Base-by-base conservation (phyloP, 805 yeast species). In the Myxozyma neglecta region DNA sequence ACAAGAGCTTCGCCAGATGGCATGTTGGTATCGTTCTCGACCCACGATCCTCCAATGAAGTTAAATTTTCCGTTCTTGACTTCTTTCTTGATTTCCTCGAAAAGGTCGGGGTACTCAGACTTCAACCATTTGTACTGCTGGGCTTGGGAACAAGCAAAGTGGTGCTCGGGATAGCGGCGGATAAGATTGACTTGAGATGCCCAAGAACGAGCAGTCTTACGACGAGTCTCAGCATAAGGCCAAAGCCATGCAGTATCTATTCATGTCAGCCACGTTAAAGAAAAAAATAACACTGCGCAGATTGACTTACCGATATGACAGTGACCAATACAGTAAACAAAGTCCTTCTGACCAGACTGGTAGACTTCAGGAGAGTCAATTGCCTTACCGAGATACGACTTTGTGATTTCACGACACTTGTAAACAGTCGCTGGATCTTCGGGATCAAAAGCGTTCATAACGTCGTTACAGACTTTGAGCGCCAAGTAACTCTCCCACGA, bases 21-120 rank as follows among this genome's bases (percentile, higher is more conserved):
- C 76, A 93, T 80, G 75, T 93, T 93, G 10, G 98, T 93, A 73
- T 93, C 99, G 73, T 90, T 87, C 75, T 93, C 99, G 47, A 94
- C 98, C 98, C 98, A 93, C 0, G 97, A 85, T 6, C 99, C 99
- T 56, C 99, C 99, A 63, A 94, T 83, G 10, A 97, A 96, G 53
- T 92, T 80, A 70, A 93, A 93, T 67, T 88, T 87, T 56, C 89
- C 88, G 20, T 83, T 83, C 52, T 82, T 78, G 57, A 87, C 86
- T 35, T 84, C 82, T 39, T 74, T 65, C 67, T 88, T 81, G 43
- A 89, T 79, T 58, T 84, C 80, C 35, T 78, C 74, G 69, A 85
- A 90, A 48, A 90, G 80, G 35, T 85, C 89, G 0, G 98, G 97
- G 71, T 94, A 96, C 71, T 92, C 94, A 59, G 85, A 77, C 66